Percentiles rank a stretch among this genome's conserved stretches.
phyloP scores from a whole-genome alignment of 495 filamentous ascomycete species.

The Penicillium mononematosum region DNA sequence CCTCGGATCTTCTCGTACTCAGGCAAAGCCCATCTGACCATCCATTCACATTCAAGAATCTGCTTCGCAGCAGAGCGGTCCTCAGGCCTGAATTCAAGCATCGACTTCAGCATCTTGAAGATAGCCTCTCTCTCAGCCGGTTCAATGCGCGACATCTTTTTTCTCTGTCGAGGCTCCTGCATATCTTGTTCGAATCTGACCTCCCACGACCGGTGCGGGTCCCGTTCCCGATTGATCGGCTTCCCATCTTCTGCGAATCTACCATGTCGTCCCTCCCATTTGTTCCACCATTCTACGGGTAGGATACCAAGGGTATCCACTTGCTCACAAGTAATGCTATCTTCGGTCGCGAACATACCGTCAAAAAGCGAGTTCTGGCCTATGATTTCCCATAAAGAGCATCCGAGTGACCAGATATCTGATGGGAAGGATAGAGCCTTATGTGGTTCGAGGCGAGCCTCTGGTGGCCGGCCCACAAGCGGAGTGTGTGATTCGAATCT shows the following conservation, averaged over 20 bases:
- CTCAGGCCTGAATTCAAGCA: slow-evolving; percentile 37
- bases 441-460: slow-evolving; percentile 18
- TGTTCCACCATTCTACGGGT: slow-evolving; percentile 25
- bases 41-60: slow-evolving; percentile 42
- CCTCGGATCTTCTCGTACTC: slow-evolving; percentile 19
- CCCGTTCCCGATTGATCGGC: slow-evolving; percentile 9
- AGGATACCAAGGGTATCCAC: slow-evolving; percentile 23
- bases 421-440: slow-evolving; percentile 28
- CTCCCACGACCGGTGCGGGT: slow-evolving; percentile 14
- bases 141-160: slow-evolving; percentile 6
- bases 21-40: slow-evolving; percentile 29
- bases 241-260: slow-evolving; percentile 17
- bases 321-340: slow-evolving; percentile 26
- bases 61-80: slow-evolving; percentile 28
- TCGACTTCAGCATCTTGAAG: slow-evolving; percentile 25
- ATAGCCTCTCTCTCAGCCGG: slow-evolving; percentile 11
- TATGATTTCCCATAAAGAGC: slow-evolving; percentile 27
- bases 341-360: slow-evolving; percentile 16
- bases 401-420: slow-evolving; percentile 35
- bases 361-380: slow-evolving; percentile 16
- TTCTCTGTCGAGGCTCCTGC: slow-evolving; percentile 14
- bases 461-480: no score
- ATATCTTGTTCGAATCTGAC: slow-evolving; percentile 13
- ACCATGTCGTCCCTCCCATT: slow-evolving; percentile 14
- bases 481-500: no score